Conservation (phyloP, 2,329 filamentous ascomycete genomes). For the Trichophyton rubrum region DNA sequence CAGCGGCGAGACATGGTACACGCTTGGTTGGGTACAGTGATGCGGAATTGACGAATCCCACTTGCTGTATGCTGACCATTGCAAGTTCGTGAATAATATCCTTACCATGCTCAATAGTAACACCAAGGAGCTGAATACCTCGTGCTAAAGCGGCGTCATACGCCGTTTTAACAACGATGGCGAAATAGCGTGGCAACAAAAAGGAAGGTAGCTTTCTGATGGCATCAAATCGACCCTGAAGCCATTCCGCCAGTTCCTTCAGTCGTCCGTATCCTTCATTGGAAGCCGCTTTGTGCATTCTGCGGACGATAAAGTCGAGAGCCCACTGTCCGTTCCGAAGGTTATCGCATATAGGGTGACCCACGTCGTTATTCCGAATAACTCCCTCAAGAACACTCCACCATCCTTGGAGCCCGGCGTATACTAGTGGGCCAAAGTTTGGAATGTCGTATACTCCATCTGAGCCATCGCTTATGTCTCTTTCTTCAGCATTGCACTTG, state of each 20-base stretch:
- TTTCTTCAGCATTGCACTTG: conserved; percentile 78
- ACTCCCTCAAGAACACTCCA: conserved; percentile 83
- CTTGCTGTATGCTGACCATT: conserved; percentile 85
- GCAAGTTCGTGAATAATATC: conserved; percentile 79
- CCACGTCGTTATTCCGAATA: conserved; percentile 78
- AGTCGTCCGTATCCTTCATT: conserved; percentile 52
- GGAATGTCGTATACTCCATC: conserved; percentile 88
- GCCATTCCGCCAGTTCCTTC: conserved; percentile 57
- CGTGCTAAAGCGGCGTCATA: conserved; percentile 74
- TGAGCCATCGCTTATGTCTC: conserved; percentile 61
- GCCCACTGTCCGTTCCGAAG: conserved; percentile 86
- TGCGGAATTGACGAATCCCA: conserved; percentile 75
- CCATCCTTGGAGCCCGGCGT: conserved; percentile 96
- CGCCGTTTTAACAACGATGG: conserved; percentile 71
- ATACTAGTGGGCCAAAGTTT: conserved; percentile 70
- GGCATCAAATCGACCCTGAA: conserved; percentile 72
- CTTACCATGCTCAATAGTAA: conserved; percentile 66
- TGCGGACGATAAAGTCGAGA: conserved; percentile 70
- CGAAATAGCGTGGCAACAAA: conserved; percentile 85
- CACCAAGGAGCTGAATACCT: conserved; percentile 64
- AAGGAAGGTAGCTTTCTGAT: conserved; percentile 78
- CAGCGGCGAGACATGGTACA: conserved; percentile 80
- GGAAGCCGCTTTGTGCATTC: conserved; percentile 60
- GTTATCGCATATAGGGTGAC: conserved; percentile 86
- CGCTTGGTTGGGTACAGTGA: conserved; percentile 77